These are phyloP conservation scores for Paracoccidioides brasiliensis DNA, from an alignment of 2,329 filamentous ascomycete genomes.

Conservation along the genomic window DNA sequence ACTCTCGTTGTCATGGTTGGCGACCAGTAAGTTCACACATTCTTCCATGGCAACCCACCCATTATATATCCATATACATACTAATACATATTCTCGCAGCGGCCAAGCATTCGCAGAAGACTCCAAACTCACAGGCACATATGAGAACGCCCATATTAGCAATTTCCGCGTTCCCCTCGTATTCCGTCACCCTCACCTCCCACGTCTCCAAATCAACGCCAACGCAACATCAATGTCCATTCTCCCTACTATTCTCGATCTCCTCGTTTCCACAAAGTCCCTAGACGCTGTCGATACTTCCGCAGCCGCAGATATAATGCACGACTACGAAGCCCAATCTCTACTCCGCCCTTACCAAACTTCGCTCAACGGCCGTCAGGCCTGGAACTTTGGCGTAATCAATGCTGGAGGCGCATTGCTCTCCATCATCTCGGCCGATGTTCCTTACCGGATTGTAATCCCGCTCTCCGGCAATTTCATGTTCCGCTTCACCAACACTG, in stretches of 20 bases:
- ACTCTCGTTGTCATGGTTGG: conserved; percentile 37
- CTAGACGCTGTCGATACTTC: conserved; percentile 21
- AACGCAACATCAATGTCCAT: conserved; percentile 33
- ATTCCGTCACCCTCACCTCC: conserved; percentile 33
- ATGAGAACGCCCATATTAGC: conserved; percentile 33
- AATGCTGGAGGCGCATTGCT: conserved; percentile 36
- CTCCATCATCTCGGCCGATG: conserved; percentile 63
- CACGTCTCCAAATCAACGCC: conserved; percentile 27
- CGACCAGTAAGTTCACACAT: conserved; percentile 23
- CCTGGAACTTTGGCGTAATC: conserved; percentile 24
- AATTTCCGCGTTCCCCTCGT: conserved; percentile 34
- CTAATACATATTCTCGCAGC: conserved; percentile 9
- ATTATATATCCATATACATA: neutral
- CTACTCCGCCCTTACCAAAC: conserved; percentile 31
- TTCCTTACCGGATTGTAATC: conserved; percentile 61
- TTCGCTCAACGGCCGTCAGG: conserved; percentile 20
- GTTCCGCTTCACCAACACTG: conserved; percentile 24
- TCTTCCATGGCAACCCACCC: neutral
- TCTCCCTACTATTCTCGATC: conserved; percentile 35
- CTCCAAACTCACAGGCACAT: conserved; percentile 25
- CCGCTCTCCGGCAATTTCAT: conserved; percentile 64
- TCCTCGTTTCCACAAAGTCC: conserved; percentile 30
- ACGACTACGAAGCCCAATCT: conserved; percentile 36
- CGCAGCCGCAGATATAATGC: conserved; percentile 28
- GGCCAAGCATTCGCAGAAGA: conserved; percentile 34